Base-by-base conservation (phyloP, 345 rosid genomes). In the Hibiscus trionum region DNA sequence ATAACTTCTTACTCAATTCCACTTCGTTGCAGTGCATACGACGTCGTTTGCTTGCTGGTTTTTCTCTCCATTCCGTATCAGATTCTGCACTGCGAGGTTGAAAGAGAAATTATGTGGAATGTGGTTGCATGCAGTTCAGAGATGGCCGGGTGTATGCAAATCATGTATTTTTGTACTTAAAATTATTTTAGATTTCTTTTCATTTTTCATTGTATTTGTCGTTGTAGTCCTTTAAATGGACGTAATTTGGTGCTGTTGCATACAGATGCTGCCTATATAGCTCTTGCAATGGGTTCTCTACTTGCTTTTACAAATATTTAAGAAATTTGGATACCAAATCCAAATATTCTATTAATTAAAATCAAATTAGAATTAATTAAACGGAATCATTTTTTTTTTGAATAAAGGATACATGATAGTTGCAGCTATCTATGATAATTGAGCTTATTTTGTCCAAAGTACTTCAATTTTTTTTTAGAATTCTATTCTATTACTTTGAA, bases 181-280 rank as follows among this genome's bases (percentile, higher is more conserved):
- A 14, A 39, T 71, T 61, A 35, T 42, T 70, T 24, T 71, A 10
- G 8, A 2, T 8, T 31, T 31, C 0, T 56, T 4, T 55, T 17
- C 37, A 17, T 70, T 57, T 70, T 37, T 19, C 49, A 46, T 37
- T 44, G 35, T 31, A 31, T 31, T 4, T 31, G 55, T 75, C 55
- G 50, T 19, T 44, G 14, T 71, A 58, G 66, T 71, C 15, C 44
- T 24, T 37, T 46, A 15, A 59, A 24, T 16, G 16, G 46, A 66
- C 39, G 50, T 55, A 11, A 35, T 33, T 44, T 70, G 24, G 56
- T 46, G 69, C 35, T 77, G 66, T 79, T 72, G 21, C 61, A 67
- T 77, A 67, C 79, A 95, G 97, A 77, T 84, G 75, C 89, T 92
- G 39, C 99, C 99, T 33, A 65, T 85, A 63, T 95, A 94, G 75